phyloP scores from a whole-genome alignment of 2,329 filamentous ascomycete genomes.

The Penicillium verrucosum region DNA sequence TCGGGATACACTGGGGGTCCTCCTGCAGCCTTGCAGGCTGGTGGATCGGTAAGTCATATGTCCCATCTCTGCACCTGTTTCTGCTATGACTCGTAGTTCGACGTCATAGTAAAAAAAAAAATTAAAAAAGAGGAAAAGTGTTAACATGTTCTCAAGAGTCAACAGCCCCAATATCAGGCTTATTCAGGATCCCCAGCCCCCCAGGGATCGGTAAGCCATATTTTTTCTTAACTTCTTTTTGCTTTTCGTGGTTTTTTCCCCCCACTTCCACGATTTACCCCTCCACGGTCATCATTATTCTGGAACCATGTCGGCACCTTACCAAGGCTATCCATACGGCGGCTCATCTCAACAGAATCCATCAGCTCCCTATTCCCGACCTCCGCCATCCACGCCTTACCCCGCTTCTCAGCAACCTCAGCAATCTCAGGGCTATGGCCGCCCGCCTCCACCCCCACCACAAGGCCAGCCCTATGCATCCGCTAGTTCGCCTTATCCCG shows the following conservation, averaged over 20 bases:
- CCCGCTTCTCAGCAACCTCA: constrained; percentile 14
- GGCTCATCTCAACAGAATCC: constrained; percentile 34
- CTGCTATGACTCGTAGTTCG: constrained; percentile 6
- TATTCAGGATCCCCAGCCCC: constrained; percentile 46
- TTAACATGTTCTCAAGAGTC: neutral
- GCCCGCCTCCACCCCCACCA: constrained; percentile 42
- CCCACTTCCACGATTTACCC: constrained; percentile 10
- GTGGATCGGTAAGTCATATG: constrained; percentile 52
- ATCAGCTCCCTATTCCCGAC: constrained; percentile 30
- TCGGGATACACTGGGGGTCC: constrained; percentile 39
- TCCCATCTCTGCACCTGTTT: constrained; percentile 1
- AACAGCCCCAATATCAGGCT: constrained; percentile 54
- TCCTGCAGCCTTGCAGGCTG: constrained; percentile 35
- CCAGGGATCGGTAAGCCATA: constrained; percentile 38
- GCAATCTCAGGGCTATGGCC: constrained; percentile 36
- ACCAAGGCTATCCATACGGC: constrained; percentile 36
- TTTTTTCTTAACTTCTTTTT: constrained; percentile 12
- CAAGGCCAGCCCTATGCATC: constrained; percentile 37
- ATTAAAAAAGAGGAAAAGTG: neutral
- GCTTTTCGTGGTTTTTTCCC: constrained; percentile 9
- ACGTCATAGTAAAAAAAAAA: constrained; percentile 22
- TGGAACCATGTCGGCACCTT: constrained; percentile 36
- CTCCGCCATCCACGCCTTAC: constrained; percentile 29
- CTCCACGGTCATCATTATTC: constrained; percentile 9
- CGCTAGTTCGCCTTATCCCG: constrained; percentile 27